Base-by-base conservation (phyloP, 2,329 filamentous ascomycete species). In the Fusarium piperis region DNA sequence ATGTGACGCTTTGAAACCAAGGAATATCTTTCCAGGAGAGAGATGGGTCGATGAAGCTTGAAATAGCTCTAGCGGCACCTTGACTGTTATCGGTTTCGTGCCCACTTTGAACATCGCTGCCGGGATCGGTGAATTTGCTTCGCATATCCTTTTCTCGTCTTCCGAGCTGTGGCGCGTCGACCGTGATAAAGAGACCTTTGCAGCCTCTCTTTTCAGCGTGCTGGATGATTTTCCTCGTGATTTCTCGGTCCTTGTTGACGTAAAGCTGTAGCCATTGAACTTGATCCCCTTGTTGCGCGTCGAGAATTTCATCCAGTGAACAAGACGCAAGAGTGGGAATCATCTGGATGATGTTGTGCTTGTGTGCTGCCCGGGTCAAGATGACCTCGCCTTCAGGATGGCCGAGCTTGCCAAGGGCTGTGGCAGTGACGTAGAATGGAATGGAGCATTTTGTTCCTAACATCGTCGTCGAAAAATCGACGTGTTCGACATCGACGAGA, bases 131-230 rank as follows among this genome's bases (percentile, higher is more conserved):
- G 10, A 53, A 53, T 39, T 98, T 98, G 73, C 88, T 89, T 44
- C 95, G 92, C 95, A 98, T 98, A 81, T 98, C 95, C 85, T 98
- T 98, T 82, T 98, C 96, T 74, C 96, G 89, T 46, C 95, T 91
- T 39, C 96, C 95, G n/a, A 98, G 90, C 82, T 98, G 95, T 10
- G 96, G 96, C 48, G 95, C 95, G 80, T 99, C 96, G 59, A 99
- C 96, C 3, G 96, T 99, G 84, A 99, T 98, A 86, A 98, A 98
- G n/a, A 99, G 90, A 12, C 92, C 96, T 82, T 94, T 96, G 87
- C 95, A 98, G 30, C 96, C 95, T 62, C 96, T 91, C 77, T 85
- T 85, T 84, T 99, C 95, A 69, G 96, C 96, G 82, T 98, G 94
- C 83, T 95, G 81, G 51, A 99, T 92, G 75, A 98, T 98, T 68